Percentiles rank a stretch among this genome's conserved stretches.
Conservation (phyloP, 2,329 filamentous ascomycete species). For the Zasmidium citrigriseum region DNA sequence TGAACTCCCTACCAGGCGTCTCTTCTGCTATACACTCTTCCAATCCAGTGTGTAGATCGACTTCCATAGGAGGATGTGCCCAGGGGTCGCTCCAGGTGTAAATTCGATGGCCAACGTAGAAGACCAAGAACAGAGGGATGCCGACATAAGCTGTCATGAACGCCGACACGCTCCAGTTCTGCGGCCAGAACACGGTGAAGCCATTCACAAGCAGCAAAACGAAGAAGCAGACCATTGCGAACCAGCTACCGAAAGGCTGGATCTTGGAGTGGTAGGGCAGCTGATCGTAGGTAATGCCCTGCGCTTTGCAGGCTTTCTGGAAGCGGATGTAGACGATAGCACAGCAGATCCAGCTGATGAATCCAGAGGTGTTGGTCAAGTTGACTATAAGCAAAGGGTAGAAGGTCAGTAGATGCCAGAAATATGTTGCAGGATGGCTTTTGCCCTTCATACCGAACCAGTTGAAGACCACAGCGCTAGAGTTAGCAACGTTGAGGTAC, state of each 20-base stretch:
- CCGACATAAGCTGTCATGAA: conserved; percentile 68
- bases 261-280: conserved; percentile 56
- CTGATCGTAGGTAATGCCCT: conserved; percentile 49
- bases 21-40: conserved; percentile 36
- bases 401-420: too few relatives aligned
- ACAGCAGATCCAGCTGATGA: conserved; percentile 58
- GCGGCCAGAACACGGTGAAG: conserved; percentile 71
- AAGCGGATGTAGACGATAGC: conserved; percentile 62
- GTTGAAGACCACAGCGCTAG: conserved; percentile 55
- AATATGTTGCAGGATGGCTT: too few relatives aligned
- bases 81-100: conserved; percentile 52
- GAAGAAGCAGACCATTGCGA: conserved; percentile 58
- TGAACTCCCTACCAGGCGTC: conserved; percentile 30
- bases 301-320: conserved; percentile 57
- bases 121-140: conserved; percentile 60
- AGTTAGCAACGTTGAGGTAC: conserved; percentile 51
- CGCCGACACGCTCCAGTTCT: conserved; percentile 61
- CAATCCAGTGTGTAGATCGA: conserved; percentile 54
- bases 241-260: conserved; percentile 66
- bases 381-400: too few relatives aligned
- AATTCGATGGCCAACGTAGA: conserved; percentile 58
- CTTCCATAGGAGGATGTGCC: conserved; percentile 49
- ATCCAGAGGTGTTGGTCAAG: conserved; percentile 60
- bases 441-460: too few relatives aligned
- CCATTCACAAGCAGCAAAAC: conserved; percentile 73